phyloP scores from a whole-genome alignment of 2,329 filamentous ascomycete species.

The Coleophoma eucalyptorum region DNA sequence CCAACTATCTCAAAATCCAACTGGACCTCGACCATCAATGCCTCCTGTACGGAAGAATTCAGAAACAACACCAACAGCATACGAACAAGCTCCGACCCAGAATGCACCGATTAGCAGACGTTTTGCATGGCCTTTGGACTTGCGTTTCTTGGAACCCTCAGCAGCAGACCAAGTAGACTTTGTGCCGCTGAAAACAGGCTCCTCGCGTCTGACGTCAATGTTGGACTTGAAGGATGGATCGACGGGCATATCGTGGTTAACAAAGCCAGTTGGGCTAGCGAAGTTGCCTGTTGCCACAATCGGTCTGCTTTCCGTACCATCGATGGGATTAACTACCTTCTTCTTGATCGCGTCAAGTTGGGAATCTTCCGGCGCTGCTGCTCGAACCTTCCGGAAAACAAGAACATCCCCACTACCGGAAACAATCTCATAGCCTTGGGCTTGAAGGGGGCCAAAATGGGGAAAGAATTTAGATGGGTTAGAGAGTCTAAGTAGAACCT shows the following conservation, averaged over 20 bases:
- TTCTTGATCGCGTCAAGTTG: conserved; percentile 34
- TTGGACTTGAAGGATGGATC: conserved; percentile 38
- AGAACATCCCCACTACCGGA: conserved; percentile 60
- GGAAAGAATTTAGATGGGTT: conserved; percentile 63
- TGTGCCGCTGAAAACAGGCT: conserved; percentile 41
- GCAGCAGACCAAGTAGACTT: conserved; percentile 25
- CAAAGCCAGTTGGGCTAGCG: conserved; percentile 61
- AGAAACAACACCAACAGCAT: conserved; percentile 53
- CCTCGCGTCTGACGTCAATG: conserved; percentile 41
- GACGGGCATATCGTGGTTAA: conserved; percentile 51
- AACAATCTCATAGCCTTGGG: conserved; percentile 63
- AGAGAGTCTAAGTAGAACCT: conserved; percentile 56
- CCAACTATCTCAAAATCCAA: conserved; percentile 16
- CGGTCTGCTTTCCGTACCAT: conserved; percentile 31
- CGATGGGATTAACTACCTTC: conserved; percentile 48
- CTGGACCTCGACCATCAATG: conserved; percentile 32
- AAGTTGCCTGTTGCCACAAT: conserved; percentile 50
- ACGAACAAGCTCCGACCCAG: conserved; percentile 51
- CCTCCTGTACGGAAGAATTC: conserved; percentile 53
- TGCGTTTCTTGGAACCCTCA: conserved; percentile 19
- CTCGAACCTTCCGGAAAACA: conserved; percentile 59
- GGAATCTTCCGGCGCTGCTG: conserved; percentile 18
- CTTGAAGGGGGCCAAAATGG: conserved; percentile 54
- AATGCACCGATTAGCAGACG: conserved; percentile 49
- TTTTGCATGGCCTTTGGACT: conserved; percentile 38